phyloP scores from a whole-genome alignment of 345 rosid species.

The Trapa incisa region DNA sequence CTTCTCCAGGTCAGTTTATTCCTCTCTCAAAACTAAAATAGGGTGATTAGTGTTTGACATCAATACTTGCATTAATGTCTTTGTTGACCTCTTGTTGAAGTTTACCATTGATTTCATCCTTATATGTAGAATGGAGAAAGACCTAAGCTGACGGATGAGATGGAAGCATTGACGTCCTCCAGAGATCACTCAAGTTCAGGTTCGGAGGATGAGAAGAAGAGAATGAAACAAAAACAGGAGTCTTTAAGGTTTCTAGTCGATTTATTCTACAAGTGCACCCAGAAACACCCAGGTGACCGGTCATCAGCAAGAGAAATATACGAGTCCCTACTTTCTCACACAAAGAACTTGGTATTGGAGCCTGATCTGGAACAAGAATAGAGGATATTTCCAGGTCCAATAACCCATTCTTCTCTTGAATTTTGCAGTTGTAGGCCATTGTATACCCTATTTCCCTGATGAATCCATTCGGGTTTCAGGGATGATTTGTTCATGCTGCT shows the following conservation, averaged over 20 bases:
- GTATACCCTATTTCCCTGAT: background rate
- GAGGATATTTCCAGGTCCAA: background rate
- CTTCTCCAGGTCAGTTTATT: constrained; percentile 45
- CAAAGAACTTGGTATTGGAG: constrained; percentile 9
- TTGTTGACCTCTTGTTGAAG: background rate
- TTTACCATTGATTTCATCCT: constrained; percentile 6
- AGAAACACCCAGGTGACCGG: constrained; percentile 54
- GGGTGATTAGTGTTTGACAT: background rate
- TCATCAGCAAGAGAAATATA: constrained; percentile 50
- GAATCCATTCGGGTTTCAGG: background rate
- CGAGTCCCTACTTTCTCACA: constrained; percentile 25
- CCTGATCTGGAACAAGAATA: background rate
- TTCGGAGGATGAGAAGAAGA: constrained; percentile 18
- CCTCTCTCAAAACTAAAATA: background rate
- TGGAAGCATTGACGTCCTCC: constrained; percentile 33
- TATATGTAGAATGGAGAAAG: constrained; percentile 55
- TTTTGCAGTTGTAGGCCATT: constrained; percentile 8
- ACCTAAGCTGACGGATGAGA: constrained; percentile 48
- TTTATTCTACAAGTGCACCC: constrained; percentile 55
- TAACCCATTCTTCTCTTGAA: constrained; percentile 3
- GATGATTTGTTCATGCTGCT: background rate
- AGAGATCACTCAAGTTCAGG: constrained; percentile 19
- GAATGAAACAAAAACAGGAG: constrained; percentile 32
- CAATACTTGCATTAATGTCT: background rate
- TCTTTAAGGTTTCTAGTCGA: constrained; percentile 55